Evolutionary conservation across 371 early-diverging fungal genomes (phyloP).

Genomic region (Circinella minor): DNA sequence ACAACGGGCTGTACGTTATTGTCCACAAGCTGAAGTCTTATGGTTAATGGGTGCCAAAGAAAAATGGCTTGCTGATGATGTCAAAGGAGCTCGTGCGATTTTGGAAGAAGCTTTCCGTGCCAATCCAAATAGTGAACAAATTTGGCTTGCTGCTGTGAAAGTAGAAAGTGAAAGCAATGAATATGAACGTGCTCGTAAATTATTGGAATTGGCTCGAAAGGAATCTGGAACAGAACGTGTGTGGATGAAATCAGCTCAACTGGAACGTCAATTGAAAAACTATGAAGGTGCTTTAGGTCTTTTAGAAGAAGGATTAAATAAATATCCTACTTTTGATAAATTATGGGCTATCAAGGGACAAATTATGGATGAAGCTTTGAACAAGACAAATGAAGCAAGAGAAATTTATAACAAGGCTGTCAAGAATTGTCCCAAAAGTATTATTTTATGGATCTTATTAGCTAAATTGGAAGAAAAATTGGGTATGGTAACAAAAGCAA

Average conservation of each 20-base stretch:
- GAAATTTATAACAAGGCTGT: slow-evolving; percentile 78
- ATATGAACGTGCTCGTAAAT: slow-evolving; percentile 76
- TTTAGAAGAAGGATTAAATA: slow-evolving; percentile 68
- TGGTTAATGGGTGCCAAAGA: slow-evolving; percentile 98
- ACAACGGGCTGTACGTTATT: slow-evolving; percentile 84
- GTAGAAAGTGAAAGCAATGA: slow-evolving; percentile 90
- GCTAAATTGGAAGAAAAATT: slow-evolving; percentile 81
- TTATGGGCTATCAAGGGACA: slow-evolving; percentile 95
- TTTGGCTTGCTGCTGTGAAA: slow-evolving; percentile 96
- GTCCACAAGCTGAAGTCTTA: slow-evolving; percentile 92
- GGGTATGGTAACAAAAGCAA: slow-evolving; percentile 76
- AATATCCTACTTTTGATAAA: slow-evolving; percentile 83
- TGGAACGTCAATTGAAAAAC: slow-evolving; percentile 83
- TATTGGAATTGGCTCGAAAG: slow-evolving; percentile 81
- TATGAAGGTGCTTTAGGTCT: slow-evolving; percentile 71
- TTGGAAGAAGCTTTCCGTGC: slow-evolving; percentile 88
- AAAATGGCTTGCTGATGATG: slow-evolving; percentile 88
- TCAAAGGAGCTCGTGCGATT: slow-evolving; percentile 86
- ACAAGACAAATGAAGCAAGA: slow-evolving; percentile 70
- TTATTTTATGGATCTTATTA: slow-evolving; percentile 82
- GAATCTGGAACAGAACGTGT: slow-evolving; percentile 76
- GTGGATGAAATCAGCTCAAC: slow-evolving; percentile 94
- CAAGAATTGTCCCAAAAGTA: slow-evolving; percentile 80
- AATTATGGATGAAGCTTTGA: slow-evolving; percentile 58
- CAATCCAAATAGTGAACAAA: slow-evolving; percentile 91